Evolutionary conservation across 2,329 filamentous ascomycete species (phyloP), one percentile per base, ranked within the genome.

Genomic region (Magnaporthiopsis poae): DNA sequence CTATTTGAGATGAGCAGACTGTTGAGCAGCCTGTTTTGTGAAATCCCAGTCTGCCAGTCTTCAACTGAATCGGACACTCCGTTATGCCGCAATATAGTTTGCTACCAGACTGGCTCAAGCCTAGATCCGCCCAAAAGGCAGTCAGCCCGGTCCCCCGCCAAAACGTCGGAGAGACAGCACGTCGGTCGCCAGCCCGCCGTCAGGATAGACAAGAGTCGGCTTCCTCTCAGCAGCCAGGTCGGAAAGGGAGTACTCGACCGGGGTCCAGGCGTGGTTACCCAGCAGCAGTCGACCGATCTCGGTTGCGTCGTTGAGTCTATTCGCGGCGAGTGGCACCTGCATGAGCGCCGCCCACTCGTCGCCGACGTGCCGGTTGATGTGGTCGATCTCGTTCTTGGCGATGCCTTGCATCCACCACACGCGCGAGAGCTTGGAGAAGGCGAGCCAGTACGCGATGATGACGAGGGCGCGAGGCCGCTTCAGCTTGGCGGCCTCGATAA

Each of bases 361-460:
- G 3, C 76, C 78, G 21, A 84, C 69, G 25, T 77, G 69, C 7
- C 75, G 68, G 67, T 71, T 74, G 35, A 86, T 80, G 66, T 82
- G 78, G 5, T 69, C 70, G 12, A 85, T 77, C 67, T 83, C 79
- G 21, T 77, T 78, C 59, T 82, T 74, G 2, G 77, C 77, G 27
- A 86, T 77, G 29, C 77, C 80, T 2, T 70, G 66, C 66, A 83
- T 73, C 84, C 84, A 86, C 84, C 84, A 86, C 4, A 81, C 69
- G 3, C 69, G 65, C 13, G 75, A 73, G 1, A 83, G 65, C 71
- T 83, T 85, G 64, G 80, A 71, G 66, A 86, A 86, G 62, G 77
- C 76, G 7, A 83, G 75, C 67, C 84, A 84, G 69, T 86, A 76
- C 1, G 82, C 82, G 13, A 86, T 65, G 56, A 86, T 82, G 64